Evolutionary conservation across 345 rosid genomes (phyloP), one percentile per base, ranked within the genome.

Genomic region (Eucalyptus guilfoylei): DNA sequence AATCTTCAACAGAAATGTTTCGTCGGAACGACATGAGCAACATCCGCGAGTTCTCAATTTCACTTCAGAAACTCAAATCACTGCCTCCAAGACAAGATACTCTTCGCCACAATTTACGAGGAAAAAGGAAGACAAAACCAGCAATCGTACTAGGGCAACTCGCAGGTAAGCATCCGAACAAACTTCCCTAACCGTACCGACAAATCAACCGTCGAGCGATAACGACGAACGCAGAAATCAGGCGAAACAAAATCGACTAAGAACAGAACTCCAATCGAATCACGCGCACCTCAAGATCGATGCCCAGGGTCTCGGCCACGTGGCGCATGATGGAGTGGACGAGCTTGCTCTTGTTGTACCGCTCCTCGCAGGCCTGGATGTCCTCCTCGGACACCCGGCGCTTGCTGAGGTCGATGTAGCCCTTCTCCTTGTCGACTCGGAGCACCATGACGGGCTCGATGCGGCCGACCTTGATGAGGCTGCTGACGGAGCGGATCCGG

Each of bases 371-470:
- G 69, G 97, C 92, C 90, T 95, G 97, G 87, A 96, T 97, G 91
- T 98, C 99, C 91, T 98, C 99, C 85, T 97, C 99, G 55, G 98
- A 95, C 49, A 98, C 99, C 87, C 99, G 95, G 64, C 99, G 92
- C 92, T 97, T 97, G 88, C 99, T 98, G 93, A 98, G 93, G 91
- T 98, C 99, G 89, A 98, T 98, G 92, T 98, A 98, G 0, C 99
- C 99, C 67, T 96, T 98, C 89, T 98, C 99, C 92, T 97, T 98
- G 88, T 98, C 99, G 3, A 98, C 99, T 89, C 99, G 97, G 19
- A 98, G 95, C 21, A 98, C 99, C 99, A 98, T 98, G 44, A 97
- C 99, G 44, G 99, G 99, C 95, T 98, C 99, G 88, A 93, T 98
- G 80, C 98, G 95, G 80, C 99, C 99, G 9, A 98, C 98, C 95